Conservation (phyloP, 2,329 filamentous ascomycete species). For the Massarina eburnea region DNA sequence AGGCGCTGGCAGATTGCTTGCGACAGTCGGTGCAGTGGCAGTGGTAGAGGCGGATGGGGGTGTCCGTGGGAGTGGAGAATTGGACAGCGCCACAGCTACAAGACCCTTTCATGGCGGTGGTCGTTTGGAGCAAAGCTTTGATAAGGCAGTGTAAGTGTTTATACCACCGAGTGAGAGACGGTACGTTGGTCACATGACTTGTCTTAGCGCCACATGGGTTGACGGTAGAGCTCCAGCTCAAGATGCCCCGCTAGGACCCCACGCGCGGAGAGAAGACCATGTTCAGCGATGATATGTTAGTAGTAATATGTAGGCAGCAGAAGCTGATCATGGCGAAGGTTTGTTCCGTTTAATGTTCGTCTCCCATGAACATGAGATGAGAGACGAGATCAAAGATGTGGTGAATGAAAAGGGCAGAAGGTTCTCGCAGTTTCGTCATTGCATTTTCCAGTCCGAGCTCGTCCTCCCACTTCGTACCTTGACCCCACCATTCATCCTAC, state of each 20-base stretch:
- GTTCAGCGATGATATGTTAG: too few species aligned
- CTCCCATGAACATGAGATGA: neutral
- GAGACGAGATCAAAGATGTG: neutral
- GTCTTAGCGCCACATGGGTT: neutral
- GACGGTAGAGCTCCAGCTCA: neutral
- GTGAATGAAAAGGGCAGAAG: neutral
- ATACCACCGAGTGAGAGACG: neutral
- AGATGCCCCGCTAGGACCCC: conserved; percentile 9
- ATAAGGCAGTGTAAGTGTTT: neutral
- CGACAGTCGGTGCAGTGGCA: conserved; percentile 71
- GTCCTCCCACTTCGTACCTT: neutral
- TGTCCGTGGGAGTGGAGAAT: conserved; percentile 63
- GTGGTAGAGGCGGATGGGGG: conserved; percentile 67
- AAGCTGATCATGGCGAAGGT: neutral
- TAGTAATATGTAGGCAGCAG: neutral
- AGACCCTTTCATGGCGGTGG: conserved; percentile 24
- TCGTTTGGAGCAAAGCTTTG: neutral
- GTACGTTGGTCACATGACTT: neutral
- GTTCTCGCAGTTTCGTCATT: neutral
- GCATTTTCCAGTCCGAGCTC: conserved; percentile 1
- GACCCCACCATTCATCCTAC: neutral
- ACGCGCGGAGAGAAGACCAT: conserved; percentile 6
- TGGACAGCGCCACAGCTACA: conserved; percentile 67
- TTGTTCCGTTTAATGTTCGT: neutral
- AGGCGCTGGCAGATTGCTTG: conserved; percentile 66